Evolutionary conservation across 148 eudicot species (phyloP).

Genomic region (Diospyros kaki): DNA sequence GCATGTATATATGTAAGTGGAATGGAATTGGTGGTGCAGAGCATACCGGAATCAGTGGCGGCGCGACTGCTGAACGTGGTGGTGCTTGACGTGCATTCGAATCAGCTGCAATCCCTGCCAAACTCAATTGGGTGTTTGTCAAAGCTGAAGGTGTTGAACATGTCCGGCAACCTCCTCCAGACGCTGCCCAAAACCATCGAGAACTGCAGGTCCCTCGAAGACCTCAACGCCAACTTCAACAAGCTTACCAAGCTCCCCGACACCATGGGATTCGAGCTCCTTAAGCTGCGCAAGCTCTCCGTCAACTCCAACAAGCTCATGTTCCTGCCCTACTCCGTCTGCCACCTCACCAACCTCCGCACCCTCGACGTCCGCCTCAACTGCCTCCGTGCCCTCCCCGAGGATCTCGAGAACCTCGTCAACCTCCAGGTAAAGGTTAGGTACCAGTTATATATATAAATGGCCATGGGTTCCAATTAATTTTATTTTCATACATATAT

Average conservation of each 20-base stretch:
- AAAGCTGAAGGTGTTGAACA: slow-evolving; percentile 59
- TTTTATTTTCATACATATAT: too few species aligned
- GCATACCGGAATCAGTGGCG: slow-evolving; percentile 63
- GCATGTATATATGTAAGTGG: background rate
- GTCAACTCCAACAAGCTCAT: slow-evolving; percentile 72
- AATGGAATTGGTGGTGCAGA: slow-evolving; percentile 28
- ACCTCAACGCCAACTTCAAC: slow-evolving; percentile 76
- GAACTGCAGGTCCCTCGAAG: slow-evolving; percentile 74
- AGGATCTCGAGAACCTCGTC: slow-evolving; percentile 64
- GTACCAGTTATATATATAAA: too few species aligned
- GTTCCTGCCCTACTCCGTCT: slow-evolving; percentile 55
- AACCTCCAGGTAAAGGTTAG: slow-evolving; percentile 29
- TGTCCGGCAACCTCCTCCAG: slow-evolving; percentile 61
- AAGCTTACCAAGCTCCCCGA: slow-evolving; percentile 54
- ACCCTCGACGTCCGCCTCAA: slow-evolving; percentile 64
- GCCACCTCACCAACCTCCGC: slow-evolving; percentile 55
- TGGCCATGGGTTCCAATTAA: too few species aligned
- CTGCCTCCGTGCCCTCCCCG: slow-evolving; percentile 68
- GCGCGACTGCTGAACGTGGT: slow-evolving; percentile 67
- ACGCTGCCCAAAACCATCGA: slow-evolving; percentile 63
- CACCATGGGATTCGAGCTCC: slow-evolving; percentile 67
- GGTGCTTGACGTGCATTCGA: slow-evolving; percentile 71
- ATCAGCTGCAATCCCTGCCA: slow-evolving; percentile 63
- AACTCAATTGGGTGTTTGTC: slow-evolving; percentile 82
- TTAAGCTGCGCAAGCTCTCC: slow-evolving; percentile 51